phyloP scores from a whole-genome alignment of 2,329 filamentous ascomycete genomes.

The Pseudogymnoascus sp. region DNA sequence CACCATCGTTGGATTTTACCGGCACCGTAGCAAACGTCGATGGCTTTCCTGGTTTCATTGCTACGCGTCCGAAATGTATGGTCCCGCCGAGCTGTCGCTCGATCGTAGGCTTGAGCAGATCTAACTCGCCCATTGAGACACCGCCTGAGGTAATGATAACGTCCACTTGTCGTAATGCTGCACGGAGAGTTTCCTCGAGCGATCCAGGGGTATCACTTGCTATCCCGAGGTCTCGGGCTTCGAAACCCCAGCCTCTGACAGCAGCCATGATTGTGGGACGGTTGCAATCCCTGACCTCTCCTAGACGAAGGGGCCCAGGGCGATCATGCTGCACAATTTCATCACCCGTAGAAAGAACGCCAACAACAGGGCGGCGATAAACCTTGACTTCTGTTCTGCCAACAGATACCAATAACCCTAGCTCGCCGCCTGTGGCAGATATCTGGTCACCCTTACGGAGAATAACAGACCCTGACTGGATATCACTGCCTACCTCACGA shows the following conservation, averaged over 20 bases:
- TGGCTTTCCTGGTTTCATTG: slow-evolving; percentile 97
- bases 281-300: slow-evolving; percentile 91
- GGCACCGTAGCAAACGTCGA: slow-evolving; percentile 92
- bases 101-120: slow-evolving; percentile 92
- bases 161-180: slow-evolving; percentile 65
- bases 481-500: slow-evolving; percentile 83
- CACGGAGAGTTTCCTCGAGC: slow-evolving; percentile 69
- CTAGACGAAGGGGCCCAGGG: slow-evolving; percentile 54
- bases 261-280: slow-evolving; percentile 79
- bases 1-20: slow-evolving; percentile 48
- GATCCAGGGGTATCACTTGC: slow-evolving; percentile 63
- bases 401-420: slow-evolving; percentile 80
- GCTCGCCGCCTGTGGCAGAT: slow-evolving; percentile 78
- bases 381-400: slow-evolving; percentile 64
- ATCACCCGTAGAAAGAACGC: slow-evolving; percentile 87
- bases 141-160: slow-evolving; percentile 87
- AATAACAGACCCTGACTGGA: slow-evolving; percentile 59
- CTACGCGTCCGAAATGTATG: slow-evolving; percentile 91
- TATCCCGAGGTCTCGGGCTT: slow-evolving; percentile 79
- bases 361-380: slow-evolving; percentile 69
- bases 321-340: slow-evolving; percentile 75
- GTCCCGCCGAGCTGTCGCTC: slow-evolving; percentile 82
- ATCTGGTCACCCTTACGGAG: slow-evolving; percentile 73
- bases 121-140: slow-evolving; percentile 95
- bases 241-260: slow-evolving; percentile 63